Conservation (phyloP, 805 yeast genomes). For the Yamadazyma insecticola region DNA sequence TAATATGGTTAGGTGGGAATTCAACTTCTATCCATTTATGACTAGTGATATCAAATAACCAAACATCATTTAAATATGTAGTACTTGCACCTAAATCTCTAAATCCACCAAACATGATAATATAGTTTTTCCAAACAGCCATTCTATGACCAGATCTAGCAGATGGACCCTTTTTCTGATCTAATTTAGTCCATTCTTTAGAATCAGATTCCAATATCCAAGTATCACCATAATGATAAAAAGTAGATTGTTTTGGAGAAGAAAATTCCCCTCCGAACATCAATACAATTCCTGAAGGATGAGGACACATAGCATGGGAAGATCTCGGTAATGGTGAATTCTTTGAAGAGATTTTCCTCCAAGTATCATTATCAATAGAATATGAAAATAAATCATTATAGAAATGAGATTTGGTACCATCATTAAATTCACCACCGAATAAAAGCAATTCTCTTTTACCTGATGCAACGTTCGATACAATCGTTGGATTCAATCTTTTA, state of each 20-base stretch:
- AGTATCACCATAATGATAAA: slow-evolving; percentile 94
- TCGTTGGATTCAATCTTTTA: slow-evolving; percentile 65
- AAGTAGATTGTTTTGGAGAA: slow-evolving; percentile 91
- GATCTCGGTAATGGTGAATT: slow-evolving; percentile 91
- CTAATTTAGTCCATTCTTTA: slow-evolving; percentile 89
- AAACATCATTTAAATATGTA: slow-evolving; percentile 76
- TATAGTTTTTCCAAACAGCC: slow-evolving; percentile 86
- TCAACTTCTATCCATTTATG: slow-evolving; percentile 90
- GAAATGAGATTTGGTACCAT: slow-evolving; percentile 53
- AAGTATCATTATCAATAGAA: slow-evolving; percentile 68
- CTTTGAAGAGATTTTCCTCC: slow-evolving; percentile 77
- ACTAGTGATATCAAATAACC: slow-evolving; percentile 88
- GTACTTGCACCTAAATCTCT: slow-evolving; percentile 83
- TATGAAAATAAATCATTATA: slow-evolving; percentile 78
- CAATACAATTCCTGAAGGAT: slow-evolving; percentile 81
- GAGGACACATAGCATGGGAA: slow-evolving; percentile 90
- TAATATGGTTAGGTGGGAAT: slow-evolving; percentile 72
- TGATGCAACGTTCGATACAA: slow-evolving; percentile 71
- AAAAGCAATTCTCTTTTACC: slow-evolving; percentile 73
- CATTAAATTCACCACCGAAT: slow-evolving; percentile 84
- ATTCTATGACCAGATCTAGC: slow-evolving; percentile 92
- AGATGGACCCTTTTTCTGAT: slow-evolving; percentile 62
- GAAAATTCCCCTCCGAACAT: slow-evolving; percentile 97
- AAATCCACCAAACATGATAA: slow-evolving; percentile 87
- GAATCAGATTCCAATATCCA: slow-evolving; percentile 85